Conservation (phyloP, 2,329 filamentous ascomycete genomes). For the Verticillium zaregamsianum region DNA sequence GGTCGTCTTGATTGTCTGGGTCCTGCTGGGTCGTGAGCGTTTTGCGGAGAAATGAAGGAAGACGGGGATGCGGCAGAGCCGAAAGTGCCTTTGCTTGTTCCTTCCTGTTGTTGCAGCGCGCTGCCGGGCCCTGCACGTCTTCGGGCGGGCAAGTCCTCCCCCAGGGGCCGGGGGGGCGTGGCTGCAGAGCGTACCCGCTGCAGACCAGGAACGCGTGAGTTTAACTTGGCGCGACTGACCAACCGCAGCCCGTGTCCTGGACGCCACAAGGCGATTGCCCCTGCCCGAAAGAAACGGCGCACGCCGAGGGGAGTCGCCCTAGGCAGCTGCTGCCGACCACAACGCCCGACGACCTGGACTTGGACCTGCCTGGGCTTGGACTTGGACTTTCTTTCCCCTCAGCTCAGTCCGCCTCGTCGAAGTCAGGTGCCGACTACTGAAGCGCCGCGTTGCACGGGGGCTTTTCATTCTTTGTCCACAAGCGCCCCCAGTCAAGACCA, state of each 20-base stretch:
- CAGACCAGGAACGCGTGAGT: conserved; percentile 1
- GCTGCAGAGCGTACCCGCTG: neutral
- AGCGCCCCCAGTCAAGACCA: neutral
- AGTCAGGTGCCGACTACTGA: neutral
- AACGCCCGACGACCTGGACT: neutral
- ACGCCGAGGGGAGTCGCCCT: neutral
- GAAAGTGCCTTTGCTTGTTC: neutral
- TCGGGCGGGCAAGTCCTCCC: neutral
- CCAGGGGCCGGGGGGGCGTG: neutral
- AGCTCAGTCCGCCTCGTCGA: neutral
- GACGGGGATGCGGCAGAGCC: neutral
- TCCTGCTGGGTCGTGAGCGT: neutral
- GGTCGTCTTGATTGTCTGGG: neutral
- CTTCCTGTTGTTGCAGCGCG: neutral
- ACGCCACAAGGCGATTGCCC: neutral
- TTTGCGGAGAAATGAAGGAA: neutral
- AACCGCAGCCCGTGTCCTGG: neutral
- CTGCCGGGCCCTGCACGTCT: neutral
- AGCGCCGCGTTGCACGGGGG: neutral
- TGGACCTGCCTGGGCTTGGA: neutral
- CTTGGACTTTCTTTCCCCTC: neutral
- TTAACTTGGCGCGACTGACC: neutral
- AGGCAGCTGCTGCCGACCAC: neutral
- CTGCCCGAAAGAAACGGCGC: neutral
- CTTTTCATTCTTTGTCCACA: neutral